Conservation (phyloP, 1,284 basidiomycete species). For the Puccinia hordei region DNA sequence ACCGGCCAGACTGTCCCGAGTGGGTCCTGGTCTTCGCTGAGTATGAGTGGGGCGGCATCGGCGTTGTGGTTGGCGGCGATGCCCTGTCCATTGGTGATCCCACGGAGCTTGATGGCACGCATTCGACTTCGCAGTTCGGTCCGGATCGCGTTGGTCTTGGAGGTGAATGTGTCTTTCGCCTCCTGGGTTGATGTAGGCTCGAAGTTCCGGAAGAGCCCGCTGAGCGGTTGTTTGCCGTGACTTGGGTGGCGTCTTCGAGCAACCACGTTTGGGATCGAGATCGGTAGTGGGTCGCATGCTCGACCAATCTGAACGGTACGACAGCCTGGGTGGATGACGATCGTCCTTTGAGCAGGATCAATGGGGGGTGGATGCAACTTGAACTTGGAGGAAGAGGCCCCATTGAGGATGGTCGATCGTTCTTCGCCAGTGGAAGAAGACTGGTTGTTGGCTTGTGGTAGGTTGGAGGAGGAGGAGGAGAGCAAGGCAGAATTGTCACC, state of each 20-base stretch:
- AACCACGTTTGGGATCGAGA: constrained; percentile 74
- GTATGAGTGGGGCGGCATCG: constrained; percentile 69
- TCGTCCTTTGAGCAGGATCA: constrained; percentile 56
- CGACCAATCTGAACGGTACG: constrained; percentile 81
- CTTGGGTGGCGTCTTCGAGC: constrained; percentile 61
- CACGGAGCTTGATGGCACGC: constrained; percentile 81
- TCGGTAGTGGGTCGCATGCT: constrained; percentile 81
- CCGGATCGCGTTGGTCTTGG: constrained; percentile 72
- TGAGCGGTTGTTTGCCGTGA: not conserved
- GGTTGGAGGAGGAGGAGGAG: not conserved
- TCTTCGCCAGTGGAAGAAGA: not conserved
- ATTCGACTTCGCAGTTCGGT: constrained; percentile 77
- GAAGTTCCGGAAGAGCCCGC: constrained; percentile 27
- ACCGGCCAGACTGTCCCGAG: constrained; percentile 79
- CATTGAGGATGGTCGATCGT: not conserved
- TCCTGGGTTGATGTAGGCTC: constrained; percentile 56
- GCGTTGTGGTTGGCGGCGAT: constrained; percentile 67
- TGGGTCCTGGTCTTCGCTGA: constrained; percentile 77
- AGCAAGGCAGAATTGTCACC: constrained; percentile 34
- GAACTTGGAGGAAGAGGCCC: not conserved
- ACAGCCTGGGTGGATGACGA: constrained; percentile 94
- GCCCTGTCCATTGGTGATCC: constrained; percentile 73
- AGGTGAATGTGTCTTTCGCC: constrained; percentile 65
- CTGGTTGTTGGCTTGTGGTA: not conserved
- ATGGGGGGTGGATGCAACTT: not conserved